Evolutionary conservation across 2,329 filamentous ascomycete species (phyloP).

Genomic region (Alternaria dauci): DNA sequence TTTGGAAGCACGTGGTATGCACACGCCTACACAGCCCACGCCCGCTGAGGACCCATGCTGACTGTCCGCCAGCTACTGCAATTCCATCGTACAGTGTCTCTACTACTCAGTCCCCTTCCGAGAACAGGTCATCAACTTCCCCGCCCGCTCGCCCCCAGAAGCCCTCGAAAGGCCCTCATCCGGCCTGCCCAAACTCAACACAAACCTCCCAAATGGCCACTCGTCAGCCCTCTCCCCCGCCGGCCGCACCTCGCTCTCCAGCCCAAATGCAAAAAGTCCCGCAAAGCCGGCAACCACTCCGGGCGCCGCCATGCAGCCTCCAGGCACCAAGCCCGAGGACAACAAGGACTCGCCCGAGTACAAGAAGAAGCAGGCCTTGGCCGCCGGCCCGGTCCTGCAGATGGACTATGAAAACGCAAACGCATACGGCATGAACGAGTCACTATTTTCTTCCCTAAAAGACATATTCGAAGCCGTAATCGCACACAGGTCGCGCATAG

Average conservation of each 20-base stretch:
- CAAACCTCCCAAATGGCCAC: constrained; percentile 48
- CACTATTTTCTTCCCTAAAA: constrained; percentile 91
- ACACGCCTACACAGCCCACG: not conserved
- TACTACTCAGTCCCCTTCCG: constrained; percentile 96
- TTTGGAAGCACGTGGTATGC: constrained; percentile 96
- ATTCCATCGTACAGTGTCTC: constrained; percentile 96
- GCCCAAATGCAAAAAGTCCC: constrained; percentile 43
- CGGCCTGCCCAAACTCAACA: constrained; percentile 50
- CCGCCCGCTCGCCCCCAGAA: constrained; percentile 73
- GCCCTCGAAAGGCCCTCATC: constrained; percentile 67
- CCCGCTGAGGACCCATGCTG: constrained; percentile 19
- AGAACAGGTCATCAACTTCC: constrained; percentile 92
- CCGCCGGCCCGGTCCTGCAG: constrained; percentile 85
- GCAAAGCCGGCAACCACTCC: constrained; percentile 53
- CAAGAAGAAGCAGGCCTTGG: constrained; percentile 95
- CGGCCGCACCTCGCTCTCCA: constrained; percentile 54
- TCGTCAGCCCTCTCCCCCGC: constrained; percentile 63
- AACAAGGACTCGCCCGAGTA: constrained; percentile 95
- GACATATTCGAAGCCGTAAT: constrained; percentile 95
- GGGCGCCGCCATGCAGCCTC: constrained; percentile 62
- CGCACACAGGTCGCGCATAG: constrained; percentile 80
- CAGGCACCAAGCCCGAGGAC: constrained; percentile 79
- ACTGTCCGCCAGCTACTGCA: constrained; percentile 78
- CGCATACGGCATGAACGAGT: constrained; percentile 91
- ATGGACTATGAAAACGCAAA: constrained; percentile 81